Evolutionary conservation across 2,329 filamentous ascomycete genomes (phyloP).

Genomic region (Cladosporium halotolerans): DNA sequence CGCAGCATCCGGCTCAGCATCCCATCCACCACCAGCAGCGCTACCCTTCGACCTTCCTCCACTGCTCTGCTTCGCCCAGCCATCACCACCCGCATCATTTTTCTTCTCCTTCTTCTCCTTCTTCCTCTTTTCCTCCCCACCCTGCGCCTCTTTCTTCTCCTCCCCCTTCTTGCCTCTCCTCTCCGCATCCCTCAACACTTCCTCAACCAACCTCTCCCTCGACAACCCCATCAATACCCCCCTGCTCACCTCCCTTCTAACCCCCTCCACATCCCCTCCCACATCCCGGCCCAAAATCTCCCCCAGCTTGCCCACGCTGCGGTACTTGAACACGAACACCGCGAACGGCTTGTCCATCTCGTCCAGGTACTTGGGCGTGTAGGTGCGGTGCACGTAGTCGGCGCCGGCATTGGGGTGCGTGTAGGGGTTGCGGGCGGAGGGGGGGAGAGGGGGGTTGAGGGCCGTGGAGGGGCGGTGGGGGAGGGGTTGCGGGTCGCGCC

Average conservation of each 20-base stretch:
- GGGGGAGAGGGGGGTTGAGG: background rate
- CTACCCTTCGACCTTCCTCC: too few relatives aligned
- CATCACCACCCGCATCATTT: too few relatives aligned
- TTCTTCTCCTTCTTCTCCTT: too few relatives aligned
- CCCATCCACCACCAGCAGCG: too few relatives aligned
- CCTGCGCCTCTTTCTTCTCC: background rate
- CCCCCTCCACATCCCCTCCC: slow-evolving; percentile 18
- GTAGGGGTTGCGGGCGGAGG: slow-evolving; percentile 21
- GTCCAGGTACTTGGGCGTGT: slow-evolving; percentile 39
- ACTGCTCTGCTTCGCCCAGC: too few relatives aligned
- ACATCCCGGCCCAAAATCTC: slow-evolving; percentile 29
- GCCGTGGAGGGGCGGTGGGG: background rate
- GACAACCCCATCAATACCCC: slow-evolving; percentile 15
- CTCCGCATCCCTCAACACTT: slow-evolving; percentile 12
- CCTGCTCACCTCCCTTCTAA: slow-evolving; percentile 12
- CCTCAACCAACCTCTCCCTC: slow-evolving; percentile 20
- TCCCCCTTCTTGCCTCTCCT: background rate
- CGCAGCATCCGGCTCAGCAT: too few relatives aligned
- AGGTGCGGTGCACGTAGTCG: slow-evolving; percentile 33
- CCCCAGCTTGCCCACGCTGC: slow-evolving; percentile 31
- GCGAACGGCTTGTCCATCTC: slow-evolving; percentile 36
- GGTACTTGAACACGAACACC: slow-evolving; percentile 45
- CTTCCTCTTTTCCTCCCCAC: background rate
- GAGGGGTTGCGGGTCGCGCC: background rate
- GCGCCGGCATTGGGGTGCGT: slow-evolving; percentile 27